These are phyloP conservation scores for Corchorus capsularis DNA, from an alignment of 345 rosid species.

Conservation along the genomic window DNA sequence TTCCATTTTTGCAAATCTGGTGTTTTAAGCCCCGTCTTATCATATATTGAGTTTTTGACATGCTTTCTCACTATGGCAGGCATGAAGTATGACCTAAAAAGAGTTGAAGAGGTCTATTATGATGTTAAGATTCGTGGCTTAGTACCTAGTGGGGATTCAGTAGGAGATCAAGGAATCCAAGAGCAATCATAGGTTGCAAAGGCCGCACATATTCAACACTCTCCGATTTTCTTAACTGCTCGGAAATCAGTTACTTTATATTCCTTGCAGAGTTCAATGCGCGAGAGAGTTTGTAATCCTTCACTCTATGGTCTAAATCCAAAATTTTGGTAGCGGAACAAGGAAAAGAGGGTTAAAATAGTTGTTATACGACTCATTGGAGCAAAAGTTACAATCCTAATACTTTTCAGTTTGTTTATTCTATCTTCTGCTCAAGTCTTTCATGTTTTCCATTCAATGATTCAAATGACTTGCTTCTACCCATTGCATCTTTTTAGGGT, in stretches of 20 bases:
- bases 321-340: not conserved
- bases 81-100: conserved; percentile 79
- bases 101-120: conserved; percentile 86
- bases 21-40: not conserved
- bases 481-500: not conserved
- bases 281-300: not conserved
- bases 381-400: not conserved
- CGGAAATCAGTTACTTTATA: not conserved
- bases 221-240: not conserved
- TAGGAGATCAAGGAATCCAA: conserved; percentile 32
- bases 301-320: not conserved
- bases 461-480: not conserved
- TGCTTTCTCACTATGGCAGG: conserved; percentile 47
- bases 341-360: conserved; percentile 8
- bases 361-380: not conserved
- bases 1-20: not conserved
- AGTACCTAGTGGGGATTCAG: conserved; percentile 42
- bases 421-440: not conserved
- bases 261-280: not conserved
- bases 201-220: not conserved
- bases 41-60: no score
- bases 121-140: conserved; percentile 91
- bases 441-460: not conserved
- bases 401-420: not conserved
- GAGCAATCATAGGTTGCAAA: conserved; percentile 19